Evolutionary conservation across 192 early-diverging fungal genomes (phyloP), one percentile per base, ranked within the genome.

Genomic region (Backusella macrospora): DNA sequence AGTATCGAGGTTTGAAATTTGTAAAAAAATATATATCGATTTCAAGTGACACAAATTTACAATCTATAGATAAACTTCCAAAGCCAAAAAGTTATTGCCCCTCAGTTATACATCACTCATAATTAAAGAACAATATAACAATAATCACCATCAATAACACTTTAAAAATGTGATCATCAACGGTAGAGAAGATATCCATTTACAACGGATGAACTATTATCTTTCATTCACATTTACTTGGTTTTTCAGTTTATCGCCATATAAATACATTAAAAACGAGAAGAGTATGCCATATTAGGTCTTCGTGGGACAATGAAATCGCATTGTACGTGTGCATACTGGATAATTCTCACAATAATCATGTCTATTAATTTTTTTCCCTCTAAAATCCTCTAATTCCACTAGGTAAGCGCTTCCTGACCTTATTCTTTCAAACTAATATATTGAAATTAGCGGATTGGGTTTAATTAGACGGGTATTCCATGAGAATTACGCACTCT

Each of bases 251-350:
- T 26, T 59, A 13, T 23, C 18, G 21, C 52, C 21, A 59, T 59
- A 59, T 26, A 59, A 59, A 59, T 59, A 59, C 13, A 59, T 59
- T 23, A 12, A 59, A 59, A 59, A 59, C 52, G 52, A 59, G 52
- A 21, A 59, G 52, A 59, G 26, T 14, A 59, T 59, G 3, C 52
- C 52, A 23, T 26, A 59, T 59, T 23, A 23, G 12, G 52, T 4
- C 3, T 12, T 59, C 21, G 52, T 59, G 52, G 10, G 26, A 59
- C 52, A 59, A 59, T 59, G 3, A 59, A 59, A 59, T 21, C 21
- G 52, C 52, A 59, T 59, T 23, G 52, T 59, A 59, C 52, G 21
- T 23, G 49, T 21, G 21, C n/a, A 59, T 9, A 59, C 21, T 59
- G 52, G 12, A 12, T 26, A 59, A 23, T 59, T 59, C 52, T 59